These are phyloP conservation scores for Pleurotus cornucopiae DNA, from an alignment of 768 basidiomycete species.

Conservation along the genomic window DNA sequence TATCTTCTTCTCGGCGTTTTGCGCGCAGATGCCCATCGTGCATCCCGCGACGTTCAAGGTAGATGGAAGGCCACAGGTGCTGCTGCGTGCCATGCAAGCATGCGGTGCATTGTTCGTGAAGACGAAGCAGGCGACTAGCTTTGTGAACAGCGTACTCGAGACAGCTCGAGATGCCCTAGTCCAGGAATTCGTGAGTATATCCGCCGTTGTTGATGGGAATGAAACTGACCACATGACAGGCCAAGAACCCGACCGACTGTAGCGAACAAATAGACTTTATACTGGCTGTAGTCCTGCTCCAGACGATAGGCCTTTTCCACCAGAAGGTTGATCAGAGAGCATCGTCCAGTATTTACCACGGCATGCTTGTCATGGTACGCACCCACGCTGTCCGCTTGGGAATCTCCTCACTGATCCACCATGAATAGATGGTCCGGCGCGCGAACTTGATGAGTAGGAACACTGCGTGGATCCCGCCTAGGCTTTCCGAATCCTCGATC, in stretches of 20 bases:
- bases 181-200: conserved; percentile 49
- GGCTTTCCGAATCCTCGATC: conserved; percentile 29
- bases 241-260: conserved; percentile 28
- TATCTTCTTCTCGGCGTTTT: conserved; percentile 53
- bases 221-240: conserved; percentile 22
- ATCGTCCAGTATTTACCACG: conserved; percentile 51
- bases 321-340: conserved; percentile 44
- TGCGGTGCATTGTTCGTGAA: conserved; percentile 59
- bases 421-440: conserved; percentile 41
- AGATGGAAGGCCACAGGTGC: conserved; percentile 44
- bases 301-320: conserved; percentile 55
- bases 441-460: conserved; percentile 39
- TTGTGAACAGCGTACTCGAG: conserved; percentile 41
- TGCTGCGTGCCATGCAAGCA: conserved; percentile 53
- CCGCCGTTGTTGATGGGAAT: neutral
- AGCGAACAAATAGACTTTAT: conserved; percentile 39
- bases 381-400: neutral
- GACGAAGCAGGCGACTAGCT: conserved; percentile 40
- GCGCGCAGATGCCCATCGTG: conserved; percentile 50
- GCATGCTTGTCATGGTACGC: conserved; percentile 56
- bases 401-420: neutral
- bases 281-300: conserved; percentile 45
- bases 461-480: conserved; percentile 40
- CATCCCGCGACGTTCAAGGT: conserved; percentile 49
- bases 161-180: conserved; percentile 43